Evolutionary conservation across 2,329 filamentous ascomycete genomes (phyloP), one percentile per base, ranked within the genome.

Genomic region (Aspergillus neotritici): DNA sequence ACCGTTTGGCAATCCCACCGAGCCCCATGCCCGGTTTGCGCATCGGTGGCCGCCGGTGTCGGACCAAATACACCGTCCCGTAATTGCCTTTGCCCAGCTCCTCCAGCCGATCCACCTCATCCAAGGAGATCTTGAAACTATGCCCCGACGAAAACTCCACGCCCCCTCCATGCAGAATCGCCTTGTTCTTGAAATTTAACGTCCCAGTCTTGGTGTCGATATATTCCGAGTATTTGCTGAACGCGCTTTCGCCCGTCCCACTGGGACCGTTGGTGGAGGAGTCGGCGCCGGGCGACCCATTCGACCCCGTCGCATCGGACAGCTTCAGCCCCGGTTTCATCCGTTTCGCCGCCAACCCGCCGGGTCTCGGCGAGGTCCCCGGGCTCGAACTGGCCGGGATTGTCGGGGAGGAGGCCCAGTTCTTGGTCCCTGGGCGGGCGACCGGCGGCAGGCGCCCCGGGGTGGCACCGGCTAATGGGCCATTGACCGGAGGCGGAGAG

Each of bases 41-140:
- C 63, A 83, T 75, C 36, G 75, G 74, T 6, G 80, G 80, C 58
- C 88, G 83, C 44, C 86, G 82, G 68, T 98, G 93, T 56, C 84
- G 82, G 44, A 97, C 93, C 66, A 93, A 96, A 76, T 94, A 97
- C 4, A 98, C 93, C 1, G 91, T 97, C 47, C 93, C 93, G 58
- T 98, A 98, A 64, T 98, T 98, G 32, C 93, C 93, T 68, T 97
- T 98, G 36, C 93, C 93, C 10, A 98, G 73, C 70, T 98, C 93
- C 49, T 91, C 88, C 45, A 97, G 64, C 1, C 87, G 91, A 57
- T 97, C 88, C 5, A 98, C 86, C 65, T 98, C 91, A 60, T 98
- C 91, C 33, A 98, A 75, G 4, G 91, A 97, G 60, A 98, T 97
- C 59, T 78, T 88, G 67, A 98, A 97, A 13, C 83, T 88, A 41